A percentile compares a stretch with the other conserved stretches of the same genome.
Evolutionary conservation across 1,284 basidiomycete species (phyloP).

Genomic region (Tausonia pullulans): DNA sequence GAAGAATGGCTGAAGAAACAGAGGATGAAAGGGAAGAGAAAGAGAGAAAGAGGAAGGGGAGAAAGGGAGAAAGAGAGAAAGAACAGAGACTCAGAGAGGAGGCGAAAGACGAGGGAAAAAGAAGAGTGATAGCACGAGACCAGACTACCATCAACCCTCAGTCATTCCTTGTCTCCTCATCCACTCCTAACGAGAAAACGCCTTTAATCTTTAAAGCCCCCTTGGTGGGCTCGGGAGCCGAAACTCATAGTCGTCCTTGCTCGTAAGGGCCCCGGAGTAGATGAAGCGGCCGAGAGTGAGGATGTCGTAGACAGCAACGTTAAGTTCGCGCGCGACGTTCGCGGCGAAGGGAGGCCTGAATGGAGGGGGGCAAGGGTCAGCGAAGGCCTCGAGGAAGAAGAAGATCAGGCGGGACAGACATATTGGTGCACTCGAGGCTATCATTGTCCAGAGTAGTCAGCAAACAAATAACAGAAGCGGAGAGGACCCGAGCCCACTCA

Average conservation of each 20-base stretch:
- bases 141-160: constrained; percentile 42
- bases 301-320: constrained; percentile 4
- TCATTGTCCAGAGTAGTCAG: too few relatives aligned
- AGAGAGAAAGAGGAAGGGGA: neutral
- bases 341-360: constrained; percentile 1
- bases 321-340: neutral
- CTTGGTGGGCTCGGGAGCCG: too few relatives aligned
- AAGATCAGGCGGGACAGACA: constrained; percentile 1
- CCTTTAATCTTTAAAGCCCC: too few relatives aligned
- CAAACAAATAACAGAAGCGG: too few relatives aligned
- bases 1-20: constrained; percentile 6
- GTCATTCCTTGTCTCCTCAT: constrained; percentile 32
- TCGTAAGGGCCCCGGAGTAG: neutral
- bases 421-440: constrained; percentile 26
- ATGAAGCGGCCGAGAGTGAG: constrained; percentile 3
- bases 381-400: neutral
- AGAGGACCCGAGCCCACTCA: too few relatives aligned
- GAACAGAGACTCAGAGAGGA: neutral
- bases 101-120: neutral
- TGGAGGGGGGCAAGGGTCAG: neutral
- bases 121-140: constrained; percentile 12
- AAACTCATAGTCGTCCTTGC: too few relatives aligned
- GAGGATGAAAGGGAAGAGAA: constrained; percentile 3
- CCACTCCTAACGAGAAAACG: too few relatives aligned
- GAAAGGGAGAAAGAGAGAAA: neutral